Evolutionary conservation across 345 rosid species (phyloP).

Genomic region (Salix udensis): DNA sequence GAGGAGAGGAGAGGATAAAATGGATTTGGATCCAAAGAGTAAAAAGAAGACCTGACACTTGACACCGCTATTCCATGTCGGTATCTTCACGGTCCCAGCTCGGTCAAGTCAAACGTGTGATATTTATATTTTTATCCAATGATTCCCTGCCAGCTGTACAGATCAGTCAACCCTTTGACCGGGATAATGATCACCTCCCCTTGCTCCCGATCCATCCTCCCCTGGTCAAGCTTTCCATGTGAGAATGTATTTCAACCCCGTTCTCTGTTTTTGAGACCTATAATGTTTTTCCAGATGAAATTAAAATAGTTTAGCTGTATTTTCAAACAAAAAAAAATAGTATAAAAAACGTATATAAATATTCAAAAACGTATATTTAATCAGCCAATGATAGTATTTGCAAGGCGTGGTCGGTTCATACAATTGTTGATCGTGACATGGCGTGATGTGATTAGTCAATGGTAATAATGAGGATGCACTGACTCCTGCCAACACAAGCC

Average conservation of each 20-base stretch:
- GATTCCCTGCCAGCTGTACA: constrained; percentile 11
- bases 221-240: too few species aligned
- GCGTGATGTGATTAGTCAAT: constrained; percentile 16
- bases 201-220: not conserved
- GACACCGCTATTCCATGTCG: constrained; percentile 3
- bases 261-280: too few species aligned
- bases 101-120: constrained; percentile 18
- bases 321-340: too few species aligned
- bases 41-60: constrained; percentile 7
- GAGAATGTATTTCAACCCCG: too few species aligned
- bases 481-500: constrained; percentile 1
- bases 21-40: not conserved
- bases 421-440: constrained; percentile 7
- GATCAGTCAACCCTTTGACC: constrained; percentile 25
- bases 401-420: not conserved
- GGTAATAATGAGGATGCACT: constrained; percentile 4
- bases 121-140: not conserved
- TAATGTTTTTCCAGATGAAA: too few species aligned
- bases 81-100: constrained; percentile 10
- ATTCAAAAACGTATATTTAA: too few species aligned
- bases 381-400: too few species aligned
- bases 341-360: too few species aligned
- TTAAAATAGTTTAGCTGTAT: too few species aligned
- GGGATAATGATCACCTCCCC: not conserved
- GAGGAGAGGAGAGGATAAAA: too few species aligned